Evolutionary conservation across 768 basidiomycete genomes (phyloP), one percentile per base, ranked within the genome.

Genomic region (Kwoniella dendrophila): DNA sequence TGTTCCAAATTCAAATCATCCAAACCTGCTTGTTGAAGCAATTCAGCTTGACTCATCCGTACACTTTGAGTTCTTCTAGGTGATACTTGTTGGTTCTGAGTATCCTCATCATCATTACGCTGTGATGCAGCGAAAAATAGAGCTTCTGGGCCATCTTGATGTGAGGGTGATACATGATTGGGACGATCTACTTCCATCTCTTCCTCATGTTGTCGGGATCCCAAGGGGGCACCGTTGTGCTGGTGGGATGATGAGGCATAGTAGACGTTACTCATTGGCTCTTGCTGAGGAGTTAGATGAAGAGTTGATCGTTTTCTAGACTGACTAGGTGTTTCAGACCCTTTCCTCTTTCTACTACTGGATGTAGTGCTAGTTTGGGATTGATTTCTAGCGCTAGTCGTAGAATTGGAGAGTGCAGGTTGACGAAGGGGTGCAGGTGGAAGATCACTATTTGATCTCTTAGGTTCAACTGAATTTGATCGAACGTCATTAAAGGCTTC

Each of bases 401-500:
- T 11, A 7, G 41, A 8, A 20, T 43, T 20, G 7, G 41, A 43
- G 12, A 43, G 18, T 8, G 12, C 6, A 43, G 41, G 41, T 10
- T 6, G 41, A 43, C 18, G 41, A 30, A 24, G 32, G 7, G 32
- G 49, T 14, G 12, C 14, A 20, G 49, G 6, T 14, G 49, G 26
- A 18, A 22, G n/a, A 41, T 48, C 33, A 27, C 54, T 54, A n/a
- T 26, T 48, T 6, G 60, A 62, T 40, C 53, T 22, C 24, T 62
- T 60, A 44, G 54, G 33, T 30, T 60, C 59, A 12, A 59, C 33
- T 22, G 48, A 50, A 12, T 45, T 45, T 38, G 45, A 45, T 29
- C 53, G 50, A 18, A 62, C 41, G 24, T 62, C 60, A 27, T 36
- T 52, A 45, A 79, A 77, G 2, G 69, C 71, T 16, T 76, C 73